Evolutionary conservation across 2,329 filamentous ascomycete genomes (phyloP).

Genomic region (Scleromitrula shiraiana): DNA sequence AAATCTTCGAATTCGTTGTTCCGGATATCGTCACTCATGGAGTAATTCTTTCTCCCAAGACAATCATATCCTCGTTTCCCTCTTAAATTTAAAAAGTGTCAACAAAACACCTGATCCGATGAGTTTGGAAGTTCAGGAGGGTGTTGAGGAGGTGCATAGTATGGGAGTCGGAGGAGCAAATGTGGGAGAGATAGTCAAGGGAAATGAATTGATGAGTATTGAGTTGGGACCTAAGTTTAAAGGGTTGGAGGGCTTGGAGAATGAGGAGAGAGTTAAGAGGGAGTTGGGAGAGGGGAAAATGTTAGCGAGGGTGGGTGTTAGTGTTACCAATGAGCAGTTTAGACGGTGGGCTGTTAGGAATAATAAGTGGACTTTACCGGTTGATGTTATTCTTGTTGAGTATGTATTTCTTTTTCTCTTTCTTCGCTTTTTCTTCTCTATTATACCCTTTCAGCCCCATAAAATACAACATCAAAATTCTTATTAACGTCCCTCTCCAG

Average conservation of each 20-base stretch:
- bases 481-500: constrained; percentile 11
- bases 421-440: background rate
- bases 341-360: constrained; percentile 37
- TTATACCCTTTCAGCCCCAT: background rate
- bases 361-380: constrained; percentile 35
- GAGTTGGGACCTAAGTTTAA: constrained; percentile 5
- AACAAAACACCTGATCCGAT: constrained; percentile 33
- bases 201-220: constrained; percentile 8
- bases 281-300: constrained; percentile 23
- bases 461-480: too few relatives aligned
- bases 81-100: constrained; percentile 33
- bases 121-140: too few relatives aligned
- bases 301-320: constrained; percentile 34
- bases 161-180: background rate
- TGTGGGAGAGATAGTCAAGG: background rate
- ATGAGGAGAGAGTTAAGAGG: background rate
- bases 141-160: constrained; percentile 13
- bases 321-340: constrained; percentile 40
- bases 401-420: constrained; percentile 9
- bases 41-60: constrained; percentile 34
- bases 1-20: constrained; percentile 33
- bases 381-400: constrained; percentile 41
- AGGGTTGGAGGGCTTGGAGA: background rate
- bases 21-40: constrained; percentile 39
- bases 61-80: constrained; percentile 36